Base-by-base conservation (phyloP, 495 filamentous ascomycete genomes). In the Durotheca rogersii region DNA sequence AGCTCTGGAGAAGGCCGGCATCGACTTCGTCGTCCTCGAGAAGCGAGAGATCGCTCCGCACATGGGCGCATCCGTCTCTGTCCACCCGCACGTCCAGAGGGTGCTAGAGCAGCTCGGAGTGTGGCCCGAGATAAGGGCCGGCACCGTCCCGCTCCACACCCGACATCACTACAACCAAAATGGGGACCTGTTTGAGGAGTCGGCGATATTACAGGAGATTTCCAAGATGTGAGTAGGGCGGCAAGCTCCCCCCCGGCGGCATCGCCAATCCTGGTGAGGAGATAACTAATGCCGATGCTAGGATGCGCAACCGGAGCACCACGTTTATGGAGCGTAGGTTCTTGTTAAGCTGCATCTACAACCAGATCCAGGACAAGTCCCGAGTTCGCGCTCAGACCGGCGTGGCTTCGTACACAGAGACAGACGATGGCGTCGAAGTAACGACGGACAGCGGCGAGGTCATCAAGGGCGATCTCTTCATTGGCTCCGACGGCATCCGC, bases 21-120 rank as follows among this genome's bases (percentile, higher is more conserved):
- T 81, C 39, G 69, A 77, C 37, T 72, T 65, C 40, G 36, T 77
- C 11, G 21, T 81, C 0, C 61, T 81, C 0, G 78, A 80, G 51
- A 66, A 56, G n/a, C 36, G 57, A 1, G 64, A 72, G 3, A 65
- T 75, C 11, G 64, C 69, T 3, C 74, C 74, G 1, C 50, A 71
- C n/a, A 12, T 61, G 1, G 76, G 75, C 1, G 66, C 67, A 0
- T 61, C 49, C 4, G 64, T 64, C 18, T 47, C 37, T 16, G 23
- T 70, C 1, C 36, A 61, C 16, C 47, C 41, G 1, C 50, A 66
- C 38, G 74, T 65, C 4, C 41, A 47, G 11, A 62, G 68, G 6
- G 64, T 79, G 34, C 46, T 80, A 6, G 72, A 79, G 18, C 78
- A 81, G 49, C 42, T 79, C 4, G 72, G 69, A 0, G 38, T 72